A percentile compares a stretch with the other conserved stretches of the same genome.
These are phyloP conservation scores for Sugiyamaella castrensis DNA, from an alignment of 1,139 yeast species.

Conservation along the genomic window DNA sequence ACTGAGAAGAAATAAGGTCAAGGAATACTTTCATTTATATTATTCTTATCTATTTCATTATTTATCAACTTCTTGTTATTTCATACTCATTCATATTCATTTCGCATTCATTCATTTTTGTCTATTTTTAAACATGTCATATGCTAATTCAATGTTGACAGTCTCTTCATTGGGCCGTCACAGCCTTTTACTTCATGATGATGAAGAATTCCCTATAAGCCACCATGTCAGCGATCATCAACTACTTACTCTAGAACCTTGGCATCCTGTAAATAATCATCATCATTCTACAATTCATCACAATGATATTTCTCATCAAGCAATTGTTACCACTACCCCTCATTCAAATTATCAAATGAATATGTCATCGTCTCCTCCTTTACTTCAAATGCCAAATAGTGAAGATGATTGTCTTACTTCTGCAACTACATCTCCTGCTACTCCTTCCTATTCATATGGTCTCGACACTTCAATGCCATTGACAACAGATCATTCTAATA, in stretches of 20 bases:
- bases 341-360: neutral
- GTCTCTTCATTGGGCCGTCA: conserved; percentile 12
- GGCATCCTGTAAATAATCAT: neutral
- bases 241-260: neutral
- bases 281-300: neutral
- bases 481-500: neutral
- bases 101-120: neutral
- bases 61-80: neutral
- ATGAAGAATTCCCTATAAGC: conserved; percentile 1
- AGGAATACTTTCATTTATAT: neutral
- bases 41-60: neutral
- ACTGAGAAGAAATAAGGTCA: too few relatives aligned
- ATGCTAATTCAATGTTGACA: conserved; percentile 1
- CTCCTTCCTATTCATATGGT: conserved; percentile 15
- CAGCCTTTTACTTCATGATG: conserved; percentile 7
- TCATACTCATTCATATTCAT: neutral
- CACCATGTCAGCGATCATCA: neutral
- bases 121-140: conserved; percentile 1
- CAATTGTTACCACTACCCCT: neutral
- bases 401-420: conserved; percentile 13
- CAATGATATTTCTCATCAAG: neutral
- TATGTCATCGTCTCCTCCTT: conserved; percentile 8
- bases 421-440: conserved; percentile 14
- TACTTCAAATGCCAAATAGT: conserved; percentile 3
- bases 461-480: neutral